Evolutionary conservation across 75 land plant species (phyloP), one percentile per base, ranked within the genome.

Genomic region (Selaginella moellendorffii): DNA sequence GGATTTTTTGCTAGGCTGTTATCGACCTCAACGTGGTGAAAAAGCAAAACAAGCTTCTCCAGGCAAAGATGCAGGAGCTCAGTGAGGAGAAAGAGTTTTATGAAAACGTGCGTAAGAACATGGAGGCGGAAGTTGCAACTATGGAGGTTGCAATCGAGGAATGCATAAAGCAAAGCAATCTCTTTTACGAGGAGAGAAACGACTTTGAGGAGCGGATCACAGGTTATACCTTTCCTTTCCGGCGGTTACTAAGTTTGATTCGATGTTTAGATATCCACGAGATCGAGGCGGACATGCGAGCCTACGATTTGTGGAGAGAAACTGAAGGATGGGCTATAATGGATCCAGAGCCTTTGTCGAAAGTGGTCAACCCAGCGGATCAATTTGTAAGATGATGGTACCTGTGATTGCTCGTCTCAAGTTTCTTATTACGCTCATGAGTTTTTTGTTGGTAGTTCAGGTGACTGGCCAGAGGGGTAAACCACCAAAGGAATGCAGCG

Each of bases 171-270:
- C 17, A 56, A 21, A 56, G 59, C 24, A 56, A 56, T n/a, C 5
- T 9, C 5, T 24, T 56, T 21, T 56, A 56, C 24, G 59, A 56
- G 24, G 59, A 56, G 59, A 56, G 59, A 21, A 25, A 56, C n/a
- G 59, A 56, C 24, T 56, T 56, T 56, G 59, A 56, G n/a, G 59
- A 56, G 24, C 59, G 59, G n/a, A 56, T 56, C 21, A 56, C 59
- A 56, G 59, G 59, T 46, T 18, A 46, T 10, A 46, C 10, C 18
- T 46, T 18, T 18, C 51, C 18, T 10, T 46, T 46, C 51, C 10
- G 51, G 51, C 10, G 51, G 51, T 46, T 18, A 46, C 51, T 46
- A 10, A 46, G 10, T 18, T 46, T 46, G 14, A 46, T 10, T 18
- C 51, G 18, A 46, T 46, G 18, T 46, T 46, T 46, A 46, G 59